Evolutionary conservation across 169 alveolate genomes (phyloP), one percentile per base, ranked within the genome.

Genomic region (Eimeria falciformis): DNA sequence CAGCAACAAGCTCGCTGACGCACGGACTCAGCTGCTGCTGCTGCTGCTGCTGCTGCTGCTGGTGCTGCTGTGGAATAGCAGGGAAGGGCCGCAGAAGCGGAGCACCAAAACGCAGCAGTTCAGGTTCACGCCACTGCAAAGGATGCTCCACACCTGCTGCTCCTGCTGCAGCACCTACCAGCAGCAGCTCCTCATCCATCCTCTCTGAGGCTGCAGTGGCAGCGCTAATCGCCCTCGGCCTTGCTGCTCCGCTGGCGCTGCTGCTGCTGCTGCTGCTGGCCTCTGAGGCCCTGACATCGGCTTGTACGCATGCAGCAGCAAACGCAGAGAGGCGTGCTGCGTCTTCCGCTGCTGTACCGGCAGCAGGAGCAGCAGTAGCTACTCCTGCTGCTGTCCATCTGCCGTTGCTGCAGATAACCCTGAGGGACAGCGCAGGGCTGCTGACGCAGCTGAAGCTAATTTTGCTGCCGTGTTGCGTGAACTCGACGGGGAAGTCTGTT

Each of bases 321-420:
- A 77, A 77, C 9, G 87, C 87, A 11, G 69, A 40, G 21, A 77
- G 33, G 5, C 58, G 69, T 7, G 69, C n/a, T 11, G 87, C 87
- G 11, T 77, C 87, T 23, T 77, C 87, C 11, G 65, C 29, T 77
- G 50, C 87, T 37, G 62, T 58, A 73, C n/a, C n/a, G n/a, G 62
- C 29, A 7, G 58, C 45, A n/a, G 84, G 40, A 1, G 33, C 1
- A 21, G 75, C 27, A 21, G 75, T 33, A 21, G 93, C 37, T 3
- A 71, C 73, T 29, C 69, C 46, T n/a, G 33, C 78, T 5, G 83
- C 50, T 3, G 82, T 27, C 90, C 90, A 89, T 23, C 29, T 45
- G 40, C 93, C 90, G 55, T 73, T 73, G 27, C 85, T 25, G 73
- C 90, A 89, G 17, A 37, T 53, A 7, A 89, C 93, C n/a, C 33